Base-by-base conservation (phyloP, 495 filamentous ascomycete genomes). In the Hypoxylon perforatum region DNA sequence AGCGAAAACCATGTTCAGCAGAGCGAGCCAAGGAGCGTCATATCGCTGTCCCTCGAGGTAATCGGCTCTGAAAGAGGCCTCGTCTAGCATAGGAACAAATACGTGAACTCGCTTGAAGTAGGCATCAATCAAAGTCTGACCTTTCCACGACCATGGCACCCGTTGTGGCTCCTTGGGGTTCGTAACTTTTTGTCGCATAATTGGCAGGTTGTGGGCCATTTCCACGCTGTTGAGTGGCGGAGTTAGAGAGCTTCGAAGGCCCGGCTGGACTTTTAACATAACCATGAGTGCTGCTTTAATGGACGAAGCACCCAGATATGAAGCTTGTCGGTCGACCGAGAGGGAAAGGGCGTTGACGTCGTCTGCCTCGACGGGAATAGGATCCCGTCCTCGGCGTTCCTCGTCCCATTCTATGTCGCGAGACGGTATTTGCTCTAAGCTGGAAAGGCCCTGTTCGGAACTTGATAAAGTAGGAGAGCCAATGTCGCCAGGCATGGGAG, bases 311-410 rank as follows among this genome's bases (percentile, higher is more conserved):
- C 91, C 91, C 1, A 94, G 80, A 66, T 93, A 94, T 9, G 91
- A 93, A 8, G 90, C 87, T 57, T 90, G 86, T 8, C 86, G 82
- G 68, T 89, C 85, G 3, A 90, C 81, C 3, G 89, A 87, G 36
- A 94, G 82, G n/a, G 89, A 92, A 0, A 93, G 78, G 0, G 89
- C 90, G 72, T 93, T 93, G 48, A 94, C 90, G 75, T 94, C 91
- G 74, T 94, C 91, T 0, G 90, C 88, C 60, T 93, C 88, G 49
- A 81, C 84, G 25, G 89, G 88, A 45, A 91, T 83, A 19, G 84
- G 76, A 55, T 88, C 87, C 46, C 81, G 74, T 45, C 78, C 82
- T 47, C 84, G 71, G 23, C 83, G 73, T 51, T 86, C 84, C 63
- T 86, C 84, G 57, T 86, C 84, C 84, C 84, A 86, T 73, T 86